Conservation (phyloP, 352 stramenopile genomes). For the Pythium vanterpoolii region DNA sequence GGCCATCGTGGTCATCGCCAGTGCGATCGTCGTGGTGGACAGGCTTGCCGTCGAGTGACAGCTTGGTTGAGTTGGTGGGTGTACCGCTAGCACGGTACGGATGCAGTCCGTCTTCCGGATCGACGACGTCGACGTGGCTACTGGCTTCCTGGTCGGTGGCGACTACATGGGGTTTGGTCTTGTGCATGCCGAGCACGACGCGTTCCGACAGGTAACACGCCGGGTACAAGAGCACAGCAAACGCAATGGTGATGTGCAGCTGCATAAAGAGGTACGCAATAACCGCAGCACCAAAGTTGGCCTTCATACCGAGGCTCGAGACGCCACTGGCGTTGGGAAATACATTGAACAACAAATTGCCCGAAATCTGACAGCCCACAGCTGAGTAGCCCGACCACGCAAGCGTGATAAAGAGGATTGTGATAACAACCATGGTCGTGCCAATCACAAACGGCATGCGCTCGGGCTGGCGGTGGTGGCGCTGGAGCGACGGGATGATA, state of each 20-base stretch:
- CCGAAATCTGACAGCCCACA: conserved; percentile 60
- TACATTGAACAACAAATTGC: conserved; percentile 68
- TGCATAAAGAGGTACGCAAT: conserved; percentile 52
- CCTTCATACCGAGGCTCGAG: conserved; percentile 27
- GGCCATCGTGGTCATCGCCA: conserved; percentile 48
- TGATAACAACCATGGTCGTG: conserved; percentile 49
- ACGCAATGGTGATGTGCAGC: conserved; percentile 50
- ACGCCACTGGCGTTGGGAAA: conserved; percentile 37
- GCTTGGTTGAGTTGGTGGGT: background rate
- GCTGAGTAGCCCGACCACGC: conserved; percentile 43
- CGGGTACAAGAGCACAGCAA: conserved; percentile 50
- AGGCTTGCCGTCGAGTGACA: conserved; percentile 14
- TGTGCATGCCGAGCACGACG: conserved; percentile 50
- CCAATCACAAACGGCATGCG: conserved; percentile 59
- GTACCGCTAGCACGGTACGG: conserved; percentile 7
- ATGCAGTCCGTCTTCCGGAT: background rate
- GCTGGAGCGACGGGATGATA: conserved; percentile 58
- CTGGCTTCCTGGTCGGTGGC: background rate
- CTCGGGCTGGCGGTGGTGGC: conserved; percentile 52
- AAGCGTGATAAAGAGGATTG: conserved; percentile 48
- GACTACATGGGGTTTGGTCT: too few relatives aligned
- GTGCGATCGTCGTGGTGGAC: conserved; percentile 31
- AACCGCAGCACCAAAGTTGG: conserved; percentile 27
- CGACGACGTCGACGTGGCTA: conserved; percentile 1
- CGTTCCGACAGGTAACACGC: conserved; percentile 48